A percentile compares a stretch with the other conserved stretches of the same genome.
Evolutionary conservation across 1,139 yeast genomes (phyloP).

Genomic region (Saccharomyces pastorianus): DNA sequence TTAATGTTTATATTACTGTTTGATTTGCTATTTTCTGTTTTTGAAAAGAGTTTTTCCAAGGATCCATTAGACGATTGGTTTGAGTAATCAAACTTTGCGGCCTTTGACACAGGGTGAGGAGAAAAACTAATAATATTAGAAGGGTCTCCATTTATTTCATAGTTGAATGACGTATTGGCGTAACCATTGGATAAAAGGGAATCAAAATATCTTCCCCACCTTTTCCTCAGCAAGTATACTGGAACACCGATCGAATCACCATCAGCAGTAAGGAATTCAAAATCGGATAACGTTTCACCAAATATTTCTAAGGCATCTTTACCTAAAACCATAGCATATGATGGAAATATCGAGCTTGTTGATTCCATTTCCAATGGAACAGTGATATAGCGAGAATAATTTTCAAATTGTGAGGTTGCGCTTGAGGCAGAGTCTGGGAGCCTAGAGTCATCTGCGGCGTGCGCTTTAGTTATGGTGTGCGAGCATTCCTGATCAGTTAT

Average conservation of each 20-base stretch:
- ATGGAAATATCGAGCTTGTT: conserved; percentile 60
- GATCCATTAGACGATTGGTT: conserved; percentile 20
- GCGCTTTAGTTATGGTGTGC: not conserved
- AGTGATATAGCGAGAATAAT: conserved; percentile 68
- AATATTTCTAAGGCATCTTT: conserved; percentile 62
- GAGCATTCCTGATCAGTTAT: not conserved
- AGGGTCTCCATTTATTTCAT: conserved; percentile 15
- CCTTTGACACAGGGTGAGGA: conserved; percentile 9
- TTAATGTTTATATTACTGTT: not conserved
- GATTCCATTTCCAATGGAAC: conserved; percentile 61
- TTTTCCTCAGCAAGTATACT: conserved; percentile 47
- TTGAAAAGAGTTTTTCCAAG: conserved; percentile 26
- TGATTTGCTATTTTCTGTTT: not conserved
- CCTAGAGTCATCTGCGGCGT: conserved; percentile 2
- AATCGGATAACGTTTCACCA: conserved; percentile 57
- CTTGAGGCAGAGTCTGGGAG: conserved; percentile 13
- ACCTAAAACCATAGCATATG: conserved; percentile 69
- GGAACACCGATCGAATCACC: conserved; percentile 66
- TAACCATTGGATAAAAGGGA: conserved; percentile 54
- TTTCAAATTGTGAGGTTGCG: conserved; percentile 41
- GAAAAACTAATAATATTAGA: conserved; percentile 11
- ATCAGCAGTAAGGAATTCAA: conserved; percentile 58
- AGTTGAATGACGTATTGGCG: conserved; percentile 33
- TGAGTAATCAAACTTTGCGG: conserved; percentile 2
- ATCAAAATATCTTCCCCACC: conserved; percentile 72